A percentile compares a stretch with the other conserved stretches of the same genome.
Conservation (phyloP, 2,329 filamentous ascomycete species). For the Epichloe coenophiala region DNA sequence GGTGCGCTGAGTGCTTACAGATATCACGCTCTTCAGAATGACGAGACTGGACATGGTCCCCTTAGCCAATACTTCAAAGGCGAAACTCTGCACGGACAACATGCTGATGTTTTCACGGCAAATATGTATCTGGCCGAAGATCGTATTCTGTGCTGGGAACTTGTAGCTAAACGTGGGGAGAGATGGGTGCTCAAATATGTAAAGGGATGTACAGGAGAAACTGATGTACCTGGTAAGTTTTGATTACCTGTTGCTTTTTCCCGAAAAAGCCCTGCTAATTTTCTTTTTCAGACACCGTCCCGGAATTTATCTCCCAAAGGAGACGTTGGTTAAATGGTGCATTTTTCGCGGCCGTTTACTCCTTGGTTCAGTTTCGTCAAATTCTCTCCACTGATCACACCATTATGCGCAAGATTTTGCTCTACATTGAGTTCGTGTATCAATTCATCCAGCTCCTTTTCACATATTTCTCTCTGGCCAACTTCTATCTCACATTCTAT, state of each 20-base stretch:
- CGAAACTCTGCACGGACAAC: constrained; percentile 88
- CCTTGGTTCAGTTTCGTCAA: constrained; percentile 85
- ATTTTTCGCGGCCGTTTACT: constrained; percentile 97
- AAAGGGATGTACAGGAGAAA: constrained; percentile 91
- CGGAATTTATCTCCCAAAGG: constrained; percentile 94
- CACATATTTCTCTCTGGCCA: constrained; percentile 95
- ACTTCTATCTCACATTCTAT: constrained; percentile 98
- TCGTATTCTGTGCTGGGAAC: constrained; percentile 83
- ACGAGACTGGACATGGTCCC: constrained; percentile 87
- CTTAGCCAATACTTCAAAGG: constrained; percentile 99
- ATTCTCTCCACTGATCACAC: constrained; percentile 91
- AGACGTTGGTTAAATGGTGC: constrained; percentile 96
- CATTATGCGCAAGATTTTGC: constrained; percentile 70
- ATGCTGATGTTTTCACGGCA: constrained; percentile 92
- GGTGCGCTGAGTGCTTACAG: constrained; percentile 91
- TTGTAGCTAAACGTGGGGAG: constrained; percentile 89
- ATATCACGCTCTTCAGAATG: constrained; percentile 92
- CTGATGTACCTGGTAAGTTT: constrained; percentile 79
- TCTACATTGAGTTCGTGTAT: constrained; percentile 92
- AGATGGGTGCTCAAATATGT: constrained; percentile 98
- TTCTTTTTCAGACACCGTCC: constrained; percentile 55
- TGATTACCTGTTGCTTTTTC: background rate
- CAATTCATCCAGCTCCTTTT: constrained; percentile 87
- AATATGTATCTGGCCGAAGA: constrained; percentile 93
- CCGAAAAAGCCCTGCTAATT: background rate